Conservation (phyloP, 148 eudicot genomes). For the Fagopyrum tataricum region DNA sequence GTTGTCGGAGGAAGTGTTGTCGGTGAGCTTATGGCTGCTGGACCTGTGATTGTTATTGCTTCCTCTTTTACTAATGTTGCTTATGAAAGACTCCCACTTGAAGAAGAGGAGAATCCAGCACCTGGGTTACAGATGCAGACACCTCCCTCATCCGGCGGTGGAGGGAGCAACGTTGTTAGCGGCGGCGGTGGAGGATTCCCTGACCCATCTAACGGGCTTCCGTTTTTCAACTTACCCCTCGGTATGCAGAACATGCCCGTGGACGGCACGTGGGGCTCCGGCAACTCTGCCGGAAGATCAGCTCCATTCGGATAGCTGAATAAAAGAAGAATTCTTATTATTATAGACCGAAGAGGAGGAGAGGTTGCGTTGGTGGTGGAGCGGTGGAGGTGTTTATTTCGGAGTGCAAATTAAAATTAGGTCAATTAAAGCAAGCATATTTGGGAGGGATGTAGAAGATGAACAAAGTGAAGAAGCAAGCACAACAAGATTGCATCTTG, state of each 20-base stretch:
- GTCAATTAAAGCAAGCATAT: not conserved
- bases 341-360: no score
- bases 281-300: slow-evolving; percentile 27
- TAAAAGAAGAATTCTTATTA: not conserved
- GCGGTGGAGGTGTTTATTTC: not conserved
- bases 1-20: slow-evolving; percentile 71
- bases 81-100: slow-evolving; percentile 60
- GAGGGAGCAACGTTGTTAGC: not conserved
- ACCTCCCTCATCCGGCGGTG: slow-evolving; percentile 8
- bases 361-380: not conserved
- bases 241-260: slow-evolving; percentile 42
- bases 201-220: slow-evolving; percentile 56
- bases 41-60: slow-evolving; percentile 67
- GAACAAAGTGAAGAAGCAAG: not conserved
- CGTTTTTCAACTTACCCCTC: slow-evolving; percentile 56
- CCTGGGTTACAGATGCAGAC: slow-evolving; percentile 38
- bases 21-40: slow-evolving; percentile 57
- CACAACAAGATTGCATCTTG: not conserved
- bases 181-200: slow-evolving; percentile 30
- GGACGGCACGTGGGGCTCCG: slow-evolving; percentile 38
- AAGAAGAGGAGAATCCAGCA: slow-evolving; percentile 37
- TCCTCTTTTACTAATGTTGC: slow-evolving; percentile 68
- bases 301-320: slow-evolving; percentile 31
- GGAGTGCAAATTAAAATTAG: slow-evolving; percentile 1
- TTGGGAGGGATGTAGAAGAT: not conserved